Base-by-base conservation (phyloP, 495 filamentous ascomycete species). In the Massariosphaeria phaeospora region DNA sequence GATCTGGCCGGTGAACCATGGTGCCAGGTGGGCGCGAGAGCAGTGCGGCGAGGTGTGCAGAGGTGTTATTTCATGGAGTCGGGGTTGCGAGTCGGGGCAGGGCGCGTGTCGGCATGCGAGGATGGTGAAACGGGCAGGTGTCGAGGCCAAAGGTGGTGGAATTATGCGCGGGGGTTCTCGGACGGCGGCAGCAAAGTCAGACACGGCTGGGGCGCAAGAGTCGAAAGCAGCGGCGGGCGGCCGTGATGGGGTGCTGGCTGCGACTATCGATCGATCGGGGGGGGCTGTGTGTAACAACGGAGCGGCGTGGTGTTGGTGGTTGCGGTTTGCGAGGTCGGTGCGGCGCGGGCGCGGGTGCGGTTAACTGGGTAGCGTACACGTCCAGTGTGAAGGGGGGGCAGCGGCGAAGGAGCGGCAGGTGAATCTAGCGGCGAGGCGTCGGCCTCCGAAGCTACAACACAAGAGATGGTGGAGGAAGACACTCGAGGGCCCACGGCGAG, bases 1-100 rank as follows among this genome's bases (percentile, higher is more conserved):
- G 55, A 27, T 63, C 55, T 42, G 30, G 51, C 13, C 61, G 49
- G 33, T 59, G 48, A 17, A 50, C 49, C 61, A 63, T 63, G 20
- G 45, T 39, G 49, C 25, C 20, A 0, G 34, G 24, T 3, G 15
- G 34, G 34, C 17, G 43, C 20, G 43, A 3, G 34, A 15, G 26
- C 31, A 10, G 4, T 15, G 20, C 20, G 23, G 43, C 20, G 24
- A 5, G 9, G 27, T 15, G 15, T 20, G 3, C 29, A 48, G 44
- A 2, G 13, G 30, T 23, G 52, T 27, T 55, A 48, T 53, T 15
- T 52, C 48, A 59, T 54, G 31, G 33, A 27, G 26, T 45, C 21
- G 43, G 44, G 21, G 31, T 30, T 31, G 44, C 17, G n/a, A 25
- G 48, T 42, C 41, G 48, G 43, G 6, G 2, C 48, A 30, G 48